Evolutionary conservation across 202 grass and related monocot genomes (phyloP), one percentile per base, ranked within the genome.

Genomic region (Saccharum hybrid): DNA sequence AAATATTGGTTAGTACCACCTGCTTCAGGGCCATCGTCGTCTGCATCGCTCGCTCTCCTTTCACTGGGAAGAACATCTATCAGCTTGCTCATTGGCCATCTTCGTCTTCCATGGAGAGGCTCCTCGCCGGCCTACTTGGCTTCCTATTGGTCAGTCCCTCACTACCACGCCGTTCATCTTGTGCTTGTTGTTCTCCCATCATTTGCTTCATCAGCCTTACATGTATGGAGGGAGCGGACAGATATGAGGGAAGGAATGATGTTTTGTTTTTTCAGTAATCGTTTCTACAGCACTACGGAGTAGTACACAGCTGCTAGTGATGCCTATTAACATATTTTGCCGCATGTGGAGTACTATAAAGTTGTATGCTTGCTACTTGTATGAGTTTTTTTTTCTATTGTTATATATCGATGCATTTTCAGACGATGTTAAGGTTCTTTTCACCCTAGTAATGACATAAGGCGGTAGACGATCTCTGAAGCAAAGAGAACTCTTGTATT

Each of bases 141-240:
- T 86, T 87, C 59, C 84, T 96, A 43, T 76, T 93, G 88, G 94
- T 93, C 87, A 89, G 88, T 87, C 71, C 38, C 81, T 90, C 57
- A 67, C n/a, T 59, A 30, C 63, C 81, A 66, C 33, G 56, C 56
- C 41, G 26, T 57, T 72, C 30, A 10, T 51, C 45, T 9, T 9
- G 6, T 38, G 11, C 9, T 13, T 36, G 6, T 26, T 7, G 28
- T 40, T 7, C 19, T 30, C n/a, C 30, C 21, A 26, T 65, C 22
- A 12, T 23, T 54, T 85, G 38, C 10, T 30, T 62, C n/a, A 22
- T 3, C 26, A 28, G 19, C 7, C 51, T 8, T 81, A 9, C 11
- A 42, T 67, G 51, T 46, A 43, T 19, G 19, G 8, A 74, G 7
- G 7, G 28, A 28, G 28, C 28, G 28, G 62, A 9, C 3, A 61